phyloP scores from a whole-genome alignment of 371 early-diverging fungal species.

The Mortierella sp. region DNA sequence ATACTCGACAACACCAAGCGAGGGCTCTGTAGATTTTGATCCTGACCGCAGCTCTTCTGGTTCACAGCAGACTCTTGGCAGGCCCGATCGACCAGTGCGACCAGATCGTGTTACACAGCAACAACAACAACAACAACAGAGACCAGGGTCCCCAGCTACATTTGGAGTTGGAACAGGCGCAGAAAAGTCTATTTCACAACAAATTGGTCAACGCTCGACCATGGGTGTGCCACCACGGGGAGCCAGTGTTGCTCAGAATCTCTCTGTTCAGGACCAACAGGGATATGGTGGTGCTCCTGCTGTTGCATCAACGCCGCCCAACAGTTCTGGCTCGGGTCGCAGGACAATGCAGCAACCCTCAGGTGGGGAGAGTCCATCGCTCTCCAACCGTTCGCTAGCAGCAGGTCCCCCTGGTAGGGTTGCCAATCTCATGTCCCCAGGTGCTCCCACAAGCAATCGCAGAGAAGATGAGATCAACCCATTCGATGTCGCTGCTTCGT shows the following conservation, averaged over 20 bases:
- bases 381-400: conserved; percentile 1
- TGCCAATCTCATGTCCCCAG: conserved; percentile 8
- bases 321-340: conserved; percentile 14
- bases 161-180: conserved; percentile 5
- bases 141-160: conserved; percentile 34
- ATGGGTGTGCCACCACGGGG: conserved; percentile 31
- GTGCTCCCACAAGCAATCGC: neutral
- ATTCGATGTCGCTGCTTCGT: conserved; percentile 8
- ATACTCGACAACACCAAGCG: neutral
- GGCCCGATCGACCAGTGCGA: conserved; percentile 25
- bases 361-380: conserved; percentile 5
- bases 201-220: conserved; percentile 29
- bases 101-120: conserved; percentile 37
- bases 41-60: conserved; percentile 10
- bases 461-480: conserved; percentile 31
- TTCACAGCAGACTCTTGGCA: conserved; percentile 3
- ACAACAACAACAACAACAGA: no score
- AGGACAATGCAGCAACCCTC: conserved; percentile 25
- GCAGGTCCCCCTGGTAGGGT: conserved; percentile 8
- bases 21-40: conserved; percentile 6
- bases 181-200: conserved; percentile 19
- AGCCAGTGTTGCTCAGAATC: conserved; percentile 14
- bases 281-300: conserved; percentile 20
- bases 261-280: conserved; percentile 13
- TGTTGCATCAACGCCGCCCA: conserved; percentile 1